Conservation (phyloP, 768 basidiomycete genomes). For the Rhodotorula paludigena region DNA sequence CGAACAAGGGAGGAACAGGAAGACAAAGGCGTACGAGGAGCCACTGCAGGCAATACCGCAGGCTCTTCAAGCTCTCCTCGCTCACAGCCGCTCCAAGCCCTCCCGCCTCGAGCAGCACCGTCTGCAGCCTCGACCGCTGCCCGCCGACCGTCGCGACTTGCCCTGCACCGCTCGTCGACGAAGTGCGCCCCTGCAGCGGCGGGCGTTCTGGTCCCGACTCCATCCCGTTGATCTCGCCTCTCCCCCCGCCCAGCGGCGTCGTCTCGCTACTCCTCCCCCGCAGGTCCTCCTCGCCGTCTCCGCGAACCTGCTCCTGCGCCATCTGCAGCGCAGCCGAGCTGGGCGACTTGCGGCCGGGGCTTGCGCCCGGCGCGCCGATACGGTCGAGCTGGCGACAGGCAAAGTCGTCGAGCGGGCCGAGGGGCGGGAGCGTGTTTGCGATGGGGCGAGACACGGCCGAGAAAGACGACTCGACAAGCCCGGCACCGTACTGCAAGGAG, state of each 20-base stretch:
- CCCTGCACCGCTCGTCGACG: neutral
- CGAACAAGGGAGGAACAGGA: constrained; percentile 17
- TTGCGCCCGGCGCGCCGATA: constrained; percentile 48
- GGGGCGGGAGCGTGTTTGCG: constrained; percentile 43
- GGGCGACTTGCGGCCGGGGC: neutral
- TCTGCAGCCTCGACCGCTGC: constrained; percentile 71
- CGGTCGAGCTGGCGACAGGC: constrained; percentile 81
- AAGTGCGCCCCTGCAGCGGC: neutral
- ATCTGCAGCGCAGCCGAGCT: neutral
- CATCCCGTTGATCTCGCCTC: neutral
- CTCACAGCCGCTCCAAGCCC: constrained; percentile 81
- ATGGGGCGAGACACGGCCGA: constrained; percentile 34
- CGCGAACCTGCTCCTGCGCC: neutral
- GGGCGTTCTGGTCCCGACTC: neutral
- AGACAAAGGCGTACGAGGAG: constrained; percentile 50
- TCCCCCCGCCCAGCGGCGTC: neutral
- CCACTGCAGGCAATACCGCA: constrained; percentile 84
- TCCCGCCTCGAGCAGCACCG: constrained; percentile 69
- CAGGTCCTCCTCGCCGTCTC: neutral
- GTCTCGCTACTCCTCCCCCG: neutral
- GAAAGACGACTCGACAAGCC: constrained; percentile 36
- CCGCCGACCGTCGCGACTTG: constrained; percentile 16
- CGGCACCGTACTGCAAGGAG: constrained; percentile 30
- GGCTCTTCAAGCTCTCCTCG: constrained; percentile 79
- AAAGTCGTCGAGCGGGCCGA: constrained; percentile 65